Percentiles rank a stretch among this genome's conserved stretches.
Conservation (phyloP, 805 yeast genomes). For the Monosporozyma aerobia region DNA sequence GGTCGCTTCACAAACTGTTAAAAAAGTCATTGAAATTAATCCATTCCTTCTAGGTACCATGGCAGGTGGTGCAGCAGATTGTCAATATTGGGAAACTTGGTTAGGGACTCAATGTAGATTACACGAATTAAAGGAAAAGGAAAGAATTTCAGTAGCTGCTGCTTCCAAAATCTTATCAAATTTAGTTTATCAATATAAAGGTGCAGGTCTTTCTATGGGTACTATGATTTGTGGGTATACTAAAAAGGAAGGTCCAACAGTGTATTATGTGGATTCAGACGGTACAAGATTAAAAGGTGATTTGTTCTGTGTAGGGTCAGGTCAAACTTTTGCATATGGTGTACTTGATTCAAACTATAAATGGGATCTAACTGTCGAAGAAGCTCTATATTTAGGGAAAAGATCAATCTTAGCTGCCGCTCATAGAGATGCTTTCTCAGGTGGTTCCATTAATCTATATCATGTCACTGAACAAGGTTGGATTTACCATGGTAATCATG, state of each 20-base stretch:
- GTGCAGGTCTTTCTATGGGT: slow-evolving; percentile 98
- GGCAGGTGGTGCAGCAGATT: slow-evolving; percentile 99
- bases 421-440: slow-evolving; percentile 96
- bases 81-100: slow-evolving; percentile 99
- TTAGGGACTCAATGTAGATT: slow-evolving; percentile 92
- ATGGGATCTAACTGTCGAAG: slow-evolving; percentile 90
- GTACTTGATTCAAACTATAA: slow-evolving; percentile 85
- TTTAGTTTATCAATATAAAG: slow-evolving; percentile 87
- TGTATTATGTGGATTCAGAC: slow-evolving; percentile 93
- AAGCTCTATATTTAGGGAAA: slow-evolving; percentile 88
- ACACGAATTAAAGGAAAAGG: slow-evolving; percentile 89
- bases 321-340: slow-evolving; percentile 98
- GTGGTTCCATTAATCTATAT: slow-evolving; percentile 89
- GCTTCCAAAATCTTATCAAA: slow-evolving; percentile 90
- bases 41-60: slow-evolving; percentile 91
- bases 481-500: slow-evolving; percentile 91
- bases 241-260: slow-evolving; percentile 88
- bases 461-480: slow-evolving; percentile 93
- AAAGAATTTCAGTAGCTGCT: slow-evolving; percentile 91
- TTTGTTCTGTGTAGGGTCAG: slow-evolving; percentile 94
- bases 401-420: slow-evolving; percentile 95
- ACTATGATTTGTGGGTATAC: slow-evolving; percentile 98
- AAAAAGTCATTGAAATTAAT: slow-evolving; percentile 93
- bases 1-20: slow-evolving; percentile 97
- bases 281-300: slow-evolving; percentile 95